phyloP scores from a whole-genome alignment of 2,329 filamentous ascomycete genomes.

The Ophioceras dolichostomum region DNA sequence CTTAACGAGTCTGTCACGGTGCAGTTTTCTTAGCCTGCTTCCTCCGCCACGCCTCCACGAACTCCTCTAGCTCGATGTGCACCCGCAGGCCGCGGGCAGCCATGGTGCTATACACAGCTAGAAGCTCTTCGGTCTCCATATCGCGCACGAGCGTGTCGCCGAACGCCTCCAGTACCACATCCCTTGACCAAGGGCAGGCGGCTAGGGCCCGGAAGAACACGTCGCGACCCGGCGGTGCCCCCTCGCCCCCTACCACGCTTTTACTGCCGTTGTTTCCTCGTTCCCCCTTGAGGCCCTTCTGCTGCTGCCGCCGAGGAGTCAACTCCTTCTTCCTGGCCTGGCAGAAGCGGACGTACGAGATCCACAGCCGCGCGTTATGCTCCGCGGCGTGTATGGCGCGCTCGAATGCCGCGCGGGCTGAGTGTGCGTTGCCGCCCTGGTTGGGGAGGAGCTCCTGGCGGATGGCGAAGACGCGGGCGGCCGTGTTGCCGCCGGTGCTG shows the following conservation, averaged over 20 bases:
- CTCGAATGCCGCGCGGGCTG: slow-evolving; percentile 38
- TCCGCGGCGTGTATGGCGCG: slow-evolving; percentile 29
- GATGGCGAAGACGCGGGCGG: slow-evolving; percentile 35
- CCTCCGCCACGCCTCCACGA: slow-evolving; percentile 5
- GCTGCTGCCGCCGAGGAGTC: slow-evolving; percentile 4
- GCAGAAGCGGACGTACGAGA: slow-evolving; percentile 36
- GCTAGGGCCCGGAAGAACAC: slow-evolving; percentile 34
- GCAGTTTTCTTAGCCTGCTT: not conserved
- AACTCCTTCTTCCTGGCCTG: slow-evolving; percentile 11
- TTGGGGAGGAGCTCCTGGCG: slow-evolving; percentile 38
- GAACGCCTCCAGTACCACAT: slow-evolving; percentile 39
- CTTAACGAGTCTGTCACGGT: not conserved
- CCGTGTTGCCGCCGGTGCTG: slow-evolving; percentile 24
- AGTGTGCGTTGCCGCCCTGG: slow-evolving; percentile 33
- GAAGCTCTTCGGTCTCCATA: slow-evolving; percentile 35
- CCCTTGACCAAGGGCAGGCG: slow-evolving; percentile 37
- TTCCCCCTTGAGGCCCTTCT: slow-evolving; percentile 6
- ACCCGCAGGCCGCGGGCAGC: slow-evolving; percentile 8
- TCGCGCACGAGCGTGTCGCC: slow-evolving; percentile 10
- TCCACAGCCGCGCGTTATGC: slow-evolving; percentile 32
- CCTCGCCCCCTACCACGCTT: slow-evolving; percentile 10
- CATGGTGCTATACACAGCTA: slow-evolving; percentile 21
- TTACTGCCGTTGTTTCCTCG: slow-evolving; percentile 16
- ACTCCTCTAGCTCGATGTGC: slow-evolving; percentile 9
- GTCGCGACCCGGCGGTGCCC: slow-evolving; percentile 27